Evolutionary conservation across 2,329 filamentous ascomycete genomes (phyloP).

Genomic region (Coniochaeta sp.): DNA sequence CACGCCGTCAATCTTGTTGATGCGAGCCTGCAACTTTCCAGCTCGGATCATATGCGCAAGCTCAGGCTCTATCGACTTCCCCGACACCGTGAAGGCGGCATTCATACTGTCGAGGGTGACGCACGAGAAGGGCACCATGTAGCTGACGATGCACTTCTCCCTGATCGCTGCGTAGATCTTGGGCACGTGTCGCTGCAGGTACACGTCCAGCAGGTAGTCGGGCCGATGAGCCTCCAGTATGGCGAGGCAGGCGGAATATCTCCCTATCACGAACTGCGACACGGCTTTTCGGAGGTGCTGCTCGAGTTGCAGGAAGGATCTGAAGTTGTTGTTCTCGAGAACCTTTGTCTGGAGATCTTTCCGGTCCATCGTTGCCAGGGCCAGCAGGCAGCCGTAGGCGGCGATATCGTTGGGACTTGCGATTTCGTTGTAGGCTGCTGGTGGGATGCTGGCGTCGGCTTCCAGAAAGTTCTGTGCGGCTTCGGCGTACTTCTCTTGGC

Average conservation of each 20-base stretch:
- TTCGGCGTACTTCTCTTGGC: constrained; percentile 40
- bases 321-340: constrained; percentile 73
- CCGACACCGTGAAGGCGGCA: constrained; percentile 61
- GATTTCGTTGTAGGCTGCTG: constrained; percentile 58
- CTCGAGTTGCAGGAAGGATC: constrained; percentile 83
- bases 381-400: constrained; percentile 83
- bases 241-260: constrained; percentile 77
- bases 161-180: constrained; percentile 68
- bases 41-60: constrained; percentile 69
- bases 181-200: constrained; percentile 68
- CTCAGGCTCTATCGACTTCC: constrained; percentile 62
- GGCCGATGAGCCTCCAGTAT: constrained; percentile 73
- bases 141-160: constrained; percentile 87
- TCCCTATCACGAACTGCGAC: constrained; percentile 78
- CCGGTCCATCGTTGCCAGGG: constrained; percentile 83
- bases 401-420: constrained; percentile 82
- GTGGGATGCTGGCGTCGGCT: constrained; percentile 44
- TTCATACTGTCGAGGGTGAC: constrained; percentile 77
- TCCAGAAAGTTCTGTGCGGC: constrained; percentile 67
- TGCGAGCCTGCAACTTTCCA: constrained; percentile 65
- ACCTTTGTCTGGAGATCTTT: constrained; percentile 66
- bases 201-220: constrained; percentile 87
- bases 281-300: constrained; percentile 91
- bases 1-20: constrained; percentile 76
- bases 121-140: constrained; percentile 82